A percentile compares a stretch with the other conserved stretches of the same genome.
Conservation (phyloP, 129 eudicot species). For the Centella asiatica region DNA sequence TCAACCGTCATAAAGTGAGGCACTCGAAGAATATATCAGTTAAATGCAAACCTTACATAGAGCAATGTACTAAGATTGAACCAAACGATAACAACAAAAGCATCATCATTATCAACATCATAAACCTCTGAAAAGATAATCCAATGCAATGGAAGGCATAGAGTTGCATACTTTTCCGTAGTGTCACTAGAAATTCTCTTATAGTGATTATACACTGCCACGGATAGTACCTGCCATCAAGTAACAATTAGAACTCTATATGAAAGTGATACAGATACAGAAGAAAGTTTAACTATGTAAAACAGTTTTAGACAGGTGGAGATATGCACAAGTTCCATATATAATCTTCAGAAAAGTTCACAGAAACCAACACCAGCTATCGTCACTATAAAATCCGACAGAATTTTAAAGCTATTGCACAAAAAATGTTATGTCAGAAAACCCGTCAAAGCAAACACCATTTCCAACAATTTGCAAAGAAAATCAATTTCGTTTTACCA, state of each 20-base stretch:
- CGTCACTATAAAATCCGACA: not conserved
- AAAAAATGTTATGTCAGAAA: not conserved
- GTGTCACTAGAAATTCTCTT: slow-evolving; percentile 44
- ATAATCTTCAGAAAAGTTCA: not conserved
- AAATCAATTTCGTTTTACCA: not conserved
- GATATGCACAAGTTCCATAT: no score
- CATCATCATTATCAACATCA: not conserved
- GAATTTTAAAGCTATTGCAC: not conserved
- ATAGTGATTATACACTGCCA: slow-evolving; percentile 52
- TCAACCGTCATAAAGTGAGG: not conserved
- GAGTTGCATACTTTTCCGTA: slow-evolving; percentile 30
- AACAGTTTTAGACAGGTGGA: no score
- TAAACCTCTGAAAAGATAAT: slow-evolving; percentile 4
- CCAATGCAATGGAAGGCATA: not conserved
- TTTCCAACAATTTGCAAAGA: not conserved
- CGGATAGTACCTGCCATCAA: slow-evolving; percentile 32
- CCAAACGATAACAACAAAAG: no score
- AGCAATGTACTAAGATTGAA: not conserved
- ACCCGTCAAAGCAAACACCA: slow-evolving; percentile 4
- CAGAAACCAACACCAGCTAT: not conserved
- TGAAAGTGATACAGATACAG: no score
- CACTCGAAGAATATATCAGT: not conserved
- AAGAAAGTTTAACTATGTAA: not conserved
- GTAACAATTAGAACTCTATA: no score
- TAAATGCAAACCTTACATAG: not conserved